Conservation (phyloP, 345 rosid species). For the Syzygium aromaticum region DNA sequence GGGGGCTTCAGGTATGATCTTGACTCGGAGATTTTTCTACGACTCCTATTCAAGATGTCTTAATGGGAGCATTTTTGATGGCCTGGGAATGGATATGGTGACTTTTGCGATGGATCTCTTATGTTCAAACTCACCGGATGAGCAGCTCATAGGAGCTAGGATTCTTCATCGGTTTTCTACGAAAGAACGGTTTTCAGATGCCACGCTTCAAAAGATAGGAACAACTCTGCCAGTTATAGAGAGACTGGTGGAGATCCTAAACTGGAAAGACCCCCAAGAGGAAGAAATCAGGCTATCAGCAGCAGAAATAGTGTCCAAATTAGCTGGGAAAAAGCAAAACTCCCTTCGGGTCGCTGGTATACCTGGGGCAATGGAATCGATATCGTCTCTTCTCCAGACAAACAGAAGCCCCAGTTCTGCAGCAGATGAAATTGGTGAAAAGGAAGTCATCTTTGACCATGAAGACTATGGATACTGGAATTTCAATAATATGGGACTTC, state of each 20-base stretch:
- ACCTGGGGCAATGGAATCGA: constrained; percentile 80
- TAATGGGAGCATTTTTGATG: constrained; percentile 69
- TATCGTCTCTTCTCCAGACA: constrained; percentile 62
- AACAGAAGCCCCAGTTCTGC: constrained; percentile 24
- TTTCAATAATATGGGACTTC: constrained; percentile 63
- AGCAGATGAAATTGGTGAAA: constrained; percentile 57
- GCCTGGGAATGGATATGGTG: constrained; percentile 72
- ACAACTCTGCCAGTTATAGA: constrained; percentile 49
- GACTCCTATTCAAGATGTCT: constrained; percentile 75
- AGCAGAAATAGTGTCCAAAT: constrained; percentile 56
- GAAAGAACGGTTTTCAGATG: constrained; percentile 37
- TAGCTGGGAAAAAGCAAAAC: constrained; percentile 63
- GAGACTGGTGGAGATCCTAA: constrained; percentile 68
- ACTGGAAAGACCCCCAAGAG: constrained; percentile 74
- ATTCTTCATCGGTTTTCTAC: constrained; percentile 46
- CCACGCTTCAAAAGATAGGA: constrained; percentile 72
- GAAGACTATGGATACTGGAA: constrained; percentile 47
- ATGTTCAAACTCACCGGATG: constrained; percentile 48
- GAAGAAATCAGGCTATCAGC: constrained; percentile 68
- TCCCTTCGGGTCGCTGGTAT: constrained; percentile 63
- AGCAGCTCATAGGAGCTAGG: constrained; percentile 66
- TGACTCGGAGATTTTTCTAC: constrained; percentile 59
- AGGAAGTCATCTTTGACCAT: constrained; percentile 29
- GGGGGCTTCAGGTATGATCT: constrained; percentile 15
- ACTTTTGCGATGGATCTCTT: constrained; percentile 65